Evolutionary conservation across 306 rosid genomes (phyloP), one percentile per base, ranked within the genome.

Genomic region (Nissolia schottii): DNA sequence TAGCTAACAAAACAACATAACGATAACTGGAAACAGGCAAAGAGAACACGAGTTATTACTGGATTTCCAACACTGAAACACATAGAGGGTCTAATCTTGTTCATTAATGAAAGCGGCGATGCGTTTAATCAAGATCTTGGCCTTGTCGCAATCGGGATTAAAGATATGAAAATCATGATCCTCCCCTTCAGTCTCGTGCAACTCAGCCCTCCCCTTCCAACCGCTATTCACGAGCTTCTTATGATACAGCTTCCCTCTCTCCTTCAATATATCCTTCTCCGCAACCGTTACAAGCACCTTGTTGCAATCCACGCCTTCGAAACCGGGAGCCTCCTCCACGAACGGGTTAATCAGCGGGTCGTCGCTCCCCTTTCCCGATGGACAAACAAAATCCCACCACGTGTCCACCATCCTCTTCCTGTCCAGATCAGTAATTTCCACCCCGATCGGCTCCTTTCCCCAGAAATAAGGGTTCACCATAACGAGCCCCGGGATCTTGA

Each of bases 361-460:
- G 41, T 91, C 96, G 3, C 70, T 60, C 64, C 78, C 92, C 77
- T 82, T 86, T 10, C 85, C 85, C 0, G 97, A 90, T 14, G 92
- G 91, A 73, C 97, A 91, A 1, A 85, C 94, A 10, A 84, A 89
- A 18, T 9, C 77, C 98, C 98, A 93, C 98, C 98, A 93, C 24
- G 27, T 46, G 19, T 90, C 96, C 80, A 93, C 97, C 96, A 83
- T 83, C 6, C 61, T 74, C 64, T 59, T 89, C 62, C 90, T 82
- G 15, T 25, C 64, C 0, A 12, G 12, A 55, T 93, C 94, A 3
- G 15, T 37, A 2, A 71, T 71, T 79, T 93, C 98, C 34, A 50
- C 27, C 0, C 96, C 98, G 28, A 90, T 79, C 0, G 92, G 83
- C 25, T 80, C 79, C 27, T 82, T 49, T 1, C 97, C 98, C 98